Conservation (phyloP, 1,284 basidiomycete species). For the Xerocomus minutiporus region DNA sequence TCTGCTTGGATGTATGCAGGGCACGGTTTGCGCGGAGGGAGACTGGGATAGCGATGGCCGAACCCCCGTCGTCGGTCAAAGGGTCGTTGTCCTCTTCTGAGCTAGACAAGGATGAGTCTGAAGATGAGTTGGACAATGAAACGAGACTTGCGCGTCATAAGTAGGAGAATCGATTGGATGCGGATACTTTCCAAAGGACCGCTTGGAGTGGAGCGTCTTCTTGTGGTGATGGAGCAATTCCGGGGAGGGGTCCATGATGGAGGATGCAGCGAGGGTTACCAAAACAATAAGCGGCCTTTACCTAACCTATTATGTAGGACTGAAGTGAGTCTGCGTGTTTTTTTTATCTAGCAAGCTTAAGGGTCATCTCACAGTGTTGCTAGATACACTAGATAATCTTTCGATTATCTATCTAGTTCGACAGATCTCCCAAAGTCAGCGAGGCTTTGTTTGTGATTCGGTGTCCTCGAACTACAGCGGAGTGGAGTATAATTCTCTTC, state of each 20-base stretch:
- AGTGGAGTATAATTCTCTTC: no score
- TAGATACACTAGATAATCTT: no score
- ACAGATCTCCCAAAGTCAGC: no score
- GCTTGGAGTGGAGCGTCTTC: conserved; percentile 55
- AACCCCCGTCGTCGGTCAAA: conserved; percentile 66
- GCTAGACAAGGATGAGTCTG: conserved; percentile 28
- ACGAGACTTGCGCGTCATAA: conserved; percentile 59
- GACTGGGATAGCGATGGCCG: conserved; percentile 44
- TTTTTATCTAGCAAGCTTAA: no score
- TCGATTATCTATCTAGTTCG: no score
- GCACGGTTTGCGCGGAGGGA: conserved; percentile 29
- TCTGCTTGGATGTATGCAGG: conserved; percentile 21
- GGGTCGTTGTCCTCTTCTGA: conserved; percentile 83
- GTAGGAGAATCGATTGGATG: conserved; percentile 62
- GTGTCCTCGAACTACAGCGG: no score
- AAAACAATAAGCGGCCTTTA: no score
- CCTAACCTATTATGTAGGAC: no score
- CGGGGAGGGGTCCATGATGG: conserved; percentile 25
- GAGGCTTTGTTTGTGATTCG: no score
- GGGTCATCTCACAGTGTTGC: no score
- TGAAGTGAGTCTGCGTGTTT: no score
- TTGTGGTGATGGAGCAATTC: conserved; percentile 34
- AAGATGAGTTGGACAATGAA: not conserved
- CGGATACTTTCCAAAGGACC: conserved; percentile 60
- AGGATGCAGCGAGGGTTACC: not conserved